A percentile compares a stretch with the other conserved stretches of the same genome.
phyloP scores from a whole-genome alignment of 1,284 basidiomycete genomes.

The Naganishia albida region DNA sequence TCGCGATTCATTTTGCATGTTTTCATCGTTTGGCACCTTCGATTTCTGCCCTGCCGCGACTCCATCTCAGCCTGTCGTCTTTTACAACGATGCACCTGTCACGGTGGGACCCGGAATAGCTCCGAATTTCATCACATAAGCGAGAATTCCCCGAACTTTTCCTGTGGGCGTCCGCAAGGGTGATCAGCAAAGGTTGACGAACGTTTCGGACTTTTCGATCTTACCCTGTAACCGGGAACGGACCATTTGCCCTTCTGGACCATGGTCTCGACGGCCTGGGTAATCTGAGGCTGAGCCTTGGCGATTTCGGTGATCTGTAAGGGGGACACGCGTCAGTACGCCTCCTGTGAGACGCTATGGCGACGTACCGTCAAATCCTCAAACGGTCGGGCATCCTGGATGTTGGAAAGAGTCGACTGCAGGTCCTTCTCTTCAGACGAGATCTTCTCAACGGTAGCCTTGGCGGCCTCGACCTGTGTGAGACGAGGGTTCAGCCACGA shows the following conservation, averaged over 20 bases:
- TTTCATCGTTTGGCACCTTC: constrained; percentile 19
- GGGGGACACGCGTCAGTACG: not conserved
- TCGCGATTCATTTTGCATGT: constrained; percentile 16
- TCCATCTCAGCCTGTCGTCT: not conserved
- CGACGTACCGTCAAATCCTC: constrained; percentile 87
- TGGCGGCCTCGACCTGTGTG: constrained; percentile 78
- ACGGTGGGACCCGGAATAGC: not conserved
- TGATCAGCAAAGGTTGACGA: constrained; percentile 1
- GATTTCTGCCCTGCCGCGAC: not conserved
- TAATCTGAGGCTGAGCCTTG: constrained; percentile 88
- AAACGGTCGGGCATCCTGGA: constrained; percentile 95
- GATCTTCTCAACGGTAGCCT: constrained; percentile 89
- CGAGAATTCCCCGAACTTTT: constrained; percentile 89
- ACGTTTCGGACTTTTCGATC: constrained; percentile 38
- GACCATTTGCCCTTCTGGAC: constrained; percentile 99
- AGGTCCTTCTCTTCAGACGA: constrained; percentile 89
- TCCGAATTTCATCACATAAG: constrained; percentile 64
- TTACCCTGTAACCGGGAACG: constrained; percentile 72
- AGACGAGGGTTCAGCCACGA: not conserved
- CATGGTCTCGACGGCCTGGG: constrained; percentile 93
- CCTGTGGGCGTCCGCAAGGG: constrained; percentile 67
- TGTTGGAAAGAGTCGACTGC: constrained; percentile 92
- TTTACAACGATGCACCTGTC: not conserved
- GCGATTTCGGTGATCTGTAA: constrained; percentile 81
- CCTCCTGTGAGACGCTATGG: not conserved